These are phyloP conservation scores for Kodamaea plutei DNA, from an alignment of 1,139 yeast genomes.

Conservation along the genomic window DNA sequence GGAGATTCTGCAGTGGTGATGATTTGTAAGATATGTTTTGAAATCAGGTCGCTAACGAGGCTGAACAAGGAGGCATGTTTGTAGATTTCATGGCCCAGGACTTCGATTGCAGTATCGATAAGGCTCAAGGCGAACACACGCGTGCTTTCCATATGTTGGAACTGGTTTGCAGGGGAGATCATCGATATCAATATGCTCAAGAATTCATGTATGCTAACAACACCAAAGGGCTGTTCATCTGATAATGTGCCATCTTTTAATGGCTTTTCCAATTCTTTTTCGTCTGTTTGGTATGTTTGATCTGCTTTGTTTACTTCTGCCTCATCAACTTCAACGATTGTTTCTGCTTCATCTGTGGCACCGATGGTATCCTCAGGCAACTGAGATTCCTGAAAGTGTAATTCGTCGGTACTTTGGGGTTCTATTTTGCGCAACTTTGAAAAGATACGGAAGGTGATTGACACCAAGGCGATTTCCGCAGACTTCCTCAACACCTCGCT, in stretches of 20 bases:
- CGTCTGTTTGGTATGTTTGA: constrained; percentile 1
- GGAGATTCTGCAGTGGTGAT: constrained; percentile 69
- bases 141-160: constrained; percentile 83
- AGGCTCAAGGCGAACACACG: constrained; percentile 78
- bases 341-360: constrained; percentile 21
- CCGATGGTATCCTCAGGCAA: constrained; percentile 43
- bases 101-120: constrained; percentile 76
- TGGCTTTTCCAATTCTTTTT: constrained; percentile 2
- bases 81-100: constrained; percentile 67
- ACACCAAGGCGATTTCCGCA: constrained; percentile 80
- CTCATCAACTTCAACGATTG: constrained; percentile 4
- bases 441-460: constrained; percentile 69
- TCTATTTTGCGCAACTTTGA: constrained; percentile 53
- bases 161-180: constrained; percentile 76
- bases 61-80: constrained; percentile 63
- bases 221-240: constrained; percentile 52
- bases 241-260: constrained; percentile 2
- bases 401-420: constrained; percentile 40
- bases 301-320: constrained; percentile 6
- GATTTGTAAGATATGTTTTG: constrained; percentile 77
- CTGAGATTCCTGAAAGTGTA: constrained; percentile 31
- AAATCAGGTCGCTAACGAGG: constrained; percentile 71
- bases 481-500: constrained; percentile 85
- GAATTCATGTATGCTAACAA: constrained; percentile 63
- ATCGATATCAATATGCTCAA: constrained; percentile 77